These are phyloP conservation scores for Cryptococcus sp. DNA, from an alignment of 1,284 basidiomycete species.

Conservation along the genomic window DNA sequence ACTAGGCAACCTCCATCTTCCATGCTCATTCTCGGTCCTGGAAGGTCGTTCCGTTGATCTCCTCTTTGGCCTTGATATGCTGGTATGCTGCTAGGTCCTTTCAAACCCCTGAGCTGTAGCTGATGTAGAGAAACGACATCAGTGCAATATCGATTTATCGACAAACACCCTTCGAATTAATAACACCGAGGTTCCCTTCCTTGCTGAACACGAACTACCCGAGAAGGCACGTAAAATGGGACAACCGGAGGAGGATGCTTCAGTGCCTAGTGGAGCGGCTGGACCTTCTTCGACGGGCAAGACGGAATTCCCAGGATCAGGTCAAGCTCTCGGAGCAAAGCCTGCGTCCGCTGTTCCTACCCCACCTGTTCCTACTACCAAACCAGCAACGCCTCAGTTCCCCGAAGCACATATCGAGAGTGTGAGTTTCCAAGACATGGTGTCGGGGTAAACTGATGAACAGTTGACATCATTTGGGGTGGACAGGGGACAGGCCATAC, in stretches of 20 bases:
- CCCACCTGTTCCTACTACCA: too few species aligned
- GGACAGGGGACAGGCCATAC: conserved; percentile 67
- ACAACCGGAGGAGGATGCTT: conserved; percentile 25
- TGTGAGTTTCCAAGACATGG: conserved; percentile 12
- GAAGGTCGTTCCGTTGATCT: conserved; percentile 92
- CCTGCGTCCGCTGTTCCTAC: too few species aligned
- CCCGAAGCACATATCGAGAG: conserved; percentile 31
- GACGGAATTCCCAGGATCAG: conserved; percentile 36
- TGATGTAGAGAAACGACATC: conserved; percentile 67
- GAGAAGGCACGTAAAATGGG: conserved; percentile 59
- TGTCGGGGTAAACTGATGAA: conserved; percentile 18
- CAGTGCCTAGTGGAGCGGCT: conserved; percentile 20
- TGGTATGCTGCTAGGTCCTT: conserved; percentile 53
- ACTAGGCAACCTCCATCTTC: conserved; percentile 72
- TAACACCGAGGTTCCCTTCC: conserved; percentile 76
- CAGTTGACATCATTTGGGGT: conserved; percentile 70
- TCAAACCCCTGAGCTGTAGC: not conserved
- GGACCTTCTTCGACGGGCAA: conserved; percentile 4
- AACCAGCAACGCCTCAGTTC: too few species aligned
- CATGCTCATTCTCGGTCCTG: conserved; percentile 93
- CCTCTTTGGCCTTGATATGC: conserved; percentile 94
- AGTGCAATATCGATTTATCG: conserved; percentile 88
- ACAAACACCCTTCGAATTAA: conserved; percentile 85
- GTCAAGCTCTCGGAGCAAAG: conserved; percentile 25
- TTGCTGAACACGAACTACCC: conserved; percentile 91